Percentiles rank a stretch among this genome's conserved stretches.
Conservation (phyloP, 192 early-diverging fungal genomes). For the Coemansia sp. region DNA sequence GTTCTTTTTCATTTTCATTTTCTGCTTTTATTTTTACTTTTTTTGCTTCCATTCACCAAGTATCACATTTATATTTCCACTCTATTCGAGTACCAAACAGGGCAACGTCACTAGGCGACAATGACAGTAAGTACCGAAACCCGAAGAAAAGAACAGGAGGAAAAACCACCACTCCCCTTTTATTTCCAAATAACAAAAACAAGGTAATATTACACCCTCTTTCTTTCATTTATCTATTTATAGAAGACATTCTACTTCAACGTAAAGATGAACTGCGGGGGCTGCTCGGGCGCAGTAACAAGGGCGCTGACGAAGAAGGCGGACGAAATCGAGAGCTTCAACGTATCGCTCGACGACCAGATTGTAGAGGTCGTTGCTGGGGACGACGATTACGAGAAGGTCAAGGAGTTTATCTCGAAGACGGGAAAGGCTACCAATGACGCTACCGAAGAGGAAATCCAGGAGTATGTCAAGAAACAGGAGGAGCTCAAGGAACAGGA, state of each 20-base stretch:
- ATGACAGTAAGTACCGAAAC: constrained; percentile 1
- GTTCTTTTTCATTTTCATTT: neutral
- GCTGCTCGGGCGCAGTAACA: constrained; percentile 24
- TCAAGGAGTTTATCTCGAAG: constrained; percentile 8
- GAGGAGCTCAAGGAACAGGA: neutral
- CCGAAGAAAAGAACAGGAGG: neutral
- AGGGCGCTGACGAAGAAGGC: constrained; percentile 15
- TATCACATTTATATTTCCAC: too few species aligned
- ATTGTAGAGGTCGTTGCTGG: constrained; percentile 5
- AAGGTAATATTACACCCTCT: too few species aligned
- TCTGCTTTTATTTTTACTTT: neutral
- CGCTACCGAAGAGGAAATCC: neutral
- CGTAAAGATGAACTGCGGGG: constrained; percentile 20
- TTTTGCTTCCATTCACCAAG: neutral
- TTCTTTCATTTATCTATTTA: neutral
- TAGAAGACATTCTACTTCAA: constrained; percentile 12
- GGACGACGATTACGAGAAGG: neutral
- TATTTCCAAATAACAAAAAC: neutral
- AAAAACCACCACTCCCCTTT: neutral
- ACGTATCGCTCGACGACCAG: constrained; percentile 2
- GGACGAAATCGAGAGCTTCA: neutral
- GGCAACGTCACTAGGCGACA: neutral
- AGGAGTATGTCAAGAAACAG: neutral
- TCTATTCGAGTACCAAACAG: too few species aligned
- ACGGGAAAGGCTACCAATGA: constrained; percentile 5